Base-by-base conservation (phyloP, 2,329 filamentous ascomycete species). In the Biscogniauxia marginata region DNA sequence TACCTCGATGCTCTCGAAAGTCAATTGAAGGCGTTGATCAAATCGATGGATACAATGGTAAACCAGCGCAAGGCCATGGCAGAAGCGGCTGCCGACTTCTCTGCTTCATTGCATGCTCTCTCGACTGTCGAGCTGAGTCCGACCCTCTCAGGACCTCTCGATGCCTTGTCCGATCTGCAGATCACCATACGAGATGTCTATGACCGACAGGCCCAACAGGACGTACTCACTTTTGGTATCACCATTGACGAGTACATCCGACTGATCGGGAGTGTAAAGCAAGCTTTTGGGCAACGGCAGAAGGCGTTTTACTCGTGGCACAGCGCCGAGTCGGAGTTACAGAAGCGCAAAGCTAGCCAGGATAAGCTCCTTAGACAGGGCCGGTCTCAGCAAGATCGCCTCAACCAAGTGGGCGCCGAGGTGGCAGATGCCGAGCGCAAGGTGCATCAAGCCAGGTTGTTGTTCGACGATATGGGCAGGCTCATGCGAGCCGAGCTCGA, bases 201-300 rank as follows among this genome's bases (percentile, higher is more conserved):
- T 71, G 92, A 97, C 66, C 89, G 95, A 20, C 95, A 99, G 74
- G 95, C 95, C 9, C 92, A 97, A 75, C 95, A 99, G 73, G 95
- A 99, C 70, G 88, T 98, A 25, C 81, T 99, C 51, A 99, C 95
- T 0, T 86, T 99, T 62, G 95, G 95, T 39, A 98, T 98, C 69
- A 96, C 96, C 46, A 93, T 99, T 61, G 95, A 99, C 63, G 95
- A 99, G 75, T 99, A 99, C 75, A 96, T 99, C 65, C 91, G 95
- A 4, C 77, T 99, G 46, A 98, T 99, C 65, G 91, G 92, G 25
- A 96, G 90, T 54, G 90, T 98, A 58, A 99, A 99, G 79, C 90
- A 89, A 59, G 91, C 95, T 0, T 99, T 99, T 70, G 77, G 83
- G 34, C 93, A 97, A 73, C 87, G 95, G 55, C 95, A 99, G 73